Evolutionary conservation across 1,139 yeast species (phyloP).

Genomic region (Hyphopichia burtonii): DNA sequence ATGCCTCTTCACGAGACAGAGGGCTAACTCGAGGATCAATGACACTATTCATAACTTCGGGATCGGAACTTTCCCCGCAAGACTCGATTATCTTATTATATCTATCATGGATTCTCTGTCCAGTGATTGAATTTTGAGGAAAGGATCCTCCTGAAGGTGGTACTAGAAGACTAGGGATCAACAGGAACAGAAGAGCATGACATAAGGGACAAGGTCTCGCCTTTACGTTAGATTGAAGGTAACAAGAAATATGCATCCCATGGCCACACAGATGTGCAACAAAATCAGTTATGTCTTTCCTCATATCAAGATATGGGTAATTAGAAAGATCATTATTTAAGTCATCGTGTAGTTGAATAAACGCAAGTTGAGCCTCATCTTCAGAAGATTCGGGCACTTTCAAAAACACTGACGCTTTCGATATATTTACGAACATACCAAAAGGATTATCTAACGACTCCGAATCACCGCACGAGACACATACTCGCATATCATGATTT

Average conservation of each 20-base stretch:
- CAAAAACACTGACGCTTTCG: constrained; percentile 45
- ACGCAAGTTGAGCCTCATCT: not conserved
- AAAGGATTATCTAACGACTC: constrained; percentile 46
- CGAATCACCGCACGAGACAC: constrained; percentile 68
- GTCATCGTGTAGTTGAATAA: not conserved
- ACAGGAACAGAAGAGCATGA: constrained; percentile 28
- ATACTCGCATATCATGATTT: constrained; percentile 28
- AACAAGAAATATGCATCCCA: constrained; percentile 63
- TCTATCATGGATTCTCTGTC: constrained; percentile 14
- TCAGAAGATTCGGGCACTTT: constrained; percentile 17
- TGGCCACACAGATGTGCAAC: constrained; percentile 51
- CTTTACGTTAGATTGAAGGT: constrained; percentile 29
- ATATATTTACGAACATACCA: constrained; percentile 51
- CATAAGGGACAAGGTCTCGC: constrained; percentile 60
- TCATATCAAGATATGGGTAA: not conserved
- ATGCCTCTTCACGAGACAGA: not conserved
- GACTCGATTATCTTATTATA: constrained; percentile 20
- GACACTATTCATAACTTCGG: not conserved
- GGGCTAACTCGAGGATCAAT: not conserved
- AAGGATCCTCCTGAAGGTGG: constrained; percentile 8
- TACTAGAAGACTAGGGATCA: constrained; percentile 42
- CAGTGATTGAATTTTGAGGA: constrained; percentile 5
- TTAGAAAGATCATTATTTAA: not conserved
- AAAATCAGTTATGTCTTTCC: not conserved
- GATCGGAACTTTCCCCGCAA: not conserved